Conservation (phyloP, 768 basidiomycete genomes). For the Rhizopogon vesiculosus region DNA sequence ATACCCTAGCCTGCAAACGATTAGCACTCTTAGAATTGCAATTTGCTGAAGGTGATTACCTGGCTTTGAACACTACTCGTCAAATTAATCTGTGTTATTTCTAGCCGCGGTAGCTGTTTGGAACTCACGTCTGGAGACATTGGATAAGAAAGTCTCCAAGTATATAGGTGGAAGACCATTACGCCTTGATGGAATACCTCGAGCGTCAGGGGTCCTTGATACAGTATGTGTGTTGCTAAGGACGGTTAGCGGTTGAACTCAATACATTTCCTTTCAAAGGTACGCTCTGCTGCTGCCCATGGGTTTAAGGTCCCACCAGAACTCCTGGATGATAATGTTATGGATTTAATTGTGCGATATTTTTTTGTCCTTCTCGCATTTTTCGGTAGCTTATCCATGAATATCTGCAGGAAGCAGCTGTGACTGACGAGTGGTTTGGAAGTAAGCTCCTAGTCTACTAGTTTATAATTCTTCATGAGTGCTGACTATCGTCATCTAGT, state of each 20-base stretch:
- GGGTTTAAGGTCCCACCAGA: constrained; percentile 67
- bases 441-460: constrained; percentile 27
- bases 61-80: not conserved
- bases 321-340: constrained; percentile 58
- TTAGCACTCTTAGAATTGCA: constrained; percentile 56
- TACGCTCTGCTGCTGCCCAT: constrained; percentile 67
- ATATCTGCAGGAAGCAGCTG: constrained; percentile 55
- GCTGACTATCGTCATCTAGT: constrained; percentile 12
- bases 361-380: not conserved
- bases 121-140: constrained; percentile 53
- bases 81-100: constrained; percentile 1
- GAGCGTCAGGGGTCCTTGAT: constrained; percentile 72
- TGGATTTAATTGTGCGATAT: constrained; percentile 51
- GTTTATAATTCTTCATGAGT: not conserved
- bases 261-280: constrained; percentile 28
- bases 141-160: constrained; percentile 66
- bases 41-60: constrained; percentile 54
- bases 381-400: not conserved
- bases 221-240: constrained; percentile 36
- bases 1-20: constrained; percentile 63
- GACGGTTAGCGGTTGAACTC: not conserved
- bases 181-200: constrained; percentile 69
- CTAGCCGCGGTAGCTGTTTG: constrained; percentile 61
- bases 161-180: constrained; percentile 66
- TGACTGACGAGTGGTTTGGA: constrained; percentile 77